Evolutionary conservation across 371 early-diverging fungal species (phyloP), one percentile per base, ranked within the genome.

Genomic region (Lichtheimia hyalospora): DNA sequence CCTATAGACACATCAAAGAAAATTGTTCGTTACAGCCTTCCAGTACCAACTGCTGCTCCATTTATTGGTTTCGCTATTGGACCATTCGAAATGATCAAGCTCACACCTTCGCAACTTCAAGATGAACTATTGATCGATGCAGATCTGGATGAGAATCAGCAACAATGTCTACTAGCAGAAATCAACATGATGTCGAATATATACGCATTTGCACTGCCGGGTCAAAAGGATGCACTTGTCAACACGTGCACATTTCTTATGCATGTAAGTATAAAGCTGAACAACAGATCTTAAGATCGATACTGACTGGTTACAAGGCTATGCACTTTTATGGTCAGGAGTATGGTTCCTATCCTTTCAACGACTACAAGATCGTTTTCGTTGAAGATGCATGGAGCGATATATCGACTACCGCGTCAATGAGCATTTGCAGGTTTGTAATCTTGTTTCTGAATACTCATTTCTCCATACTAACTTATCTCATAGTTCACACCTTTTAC

Each of bases 321-420:
- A 81, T 94, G 79, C 92, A 89, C 49, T 93, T 92, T 67, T 91
- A 88, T 68, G 87, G 91, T 62, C 89, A 92, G 62, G 92, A 91
- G 67, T 86, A 91, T 54, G 94, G 93, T 0, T 86, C 94, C 2
- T 96, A 90, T 66, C 98, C 98, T 0, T 95, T 88, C 64, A 69
- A 85, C 23, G 87, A 91, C 7, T 95, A 84, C 72, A 93, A 95
- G 61, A 67, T 93, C 16, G 95, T 95, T 3, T 95, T 95, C 78
- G 74, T 95, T 15, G 92, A 92, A 59, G 90, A 92, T 51, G 73
- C 89, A 1, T 84, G 82, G 71, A 69, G 73, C 34, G 83, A 91
- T 10, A 73, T 86, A 4, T 76, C 87, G 2, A 75, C 88, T 6
- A 88, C 91, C 41, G 90, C 93, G 0, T 87, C 89, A 6, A 75